phyloP scores from a whole-genome alignment of 805 yeast species.

The Zygosaccharomyces lentus region DNA sequence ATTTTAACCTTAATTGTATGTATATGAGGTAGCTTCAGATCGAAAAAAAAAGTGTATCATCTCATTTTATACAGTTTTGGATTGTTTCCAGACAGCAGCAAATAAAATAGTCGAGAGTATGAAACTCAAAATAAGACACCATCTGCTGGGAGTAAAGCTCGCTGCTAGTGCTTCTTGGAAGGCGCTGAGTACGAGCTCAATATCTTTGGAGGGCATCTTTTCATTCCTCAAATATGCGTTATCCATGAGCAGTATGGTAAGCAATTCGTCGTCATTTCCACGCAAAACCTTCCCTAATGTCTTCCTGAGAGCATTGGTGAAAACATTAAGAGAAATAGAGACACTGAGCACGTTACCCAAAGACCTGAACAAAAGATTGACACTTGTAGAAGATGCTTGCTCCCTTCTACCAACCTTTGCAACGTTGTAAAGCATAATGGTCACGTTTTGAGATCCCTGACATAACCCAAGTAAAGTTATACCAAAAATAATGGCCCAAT shows the following conservation, averaged over 20 bases:
- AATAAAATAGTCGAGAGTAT: slow-evolving; percentile 4
- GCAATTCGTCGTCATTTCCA: slow-evolving; percentile 7
- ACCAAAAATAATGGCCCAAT: slow-evolving; percentile 26
- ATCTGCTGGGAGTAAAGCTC: slow-evolving; percentile 9
- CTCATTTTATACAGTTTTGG: background rate
- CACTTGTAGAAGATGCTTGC: slow-evolving; percentile 46
- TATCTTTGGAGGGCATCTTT: slow-evolving; percentile 2
- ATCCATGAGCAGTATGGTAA: slow-evolving; percentile 7
- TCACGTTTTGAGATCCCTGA: slow-evolving; percentile 41
- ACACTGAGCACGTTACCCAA: slow-evolving; percentile 44
- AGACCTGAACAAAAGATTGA: slow-evolving; percentile 42
- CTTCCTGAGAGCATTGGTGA: slow-evolving; percentile 7
- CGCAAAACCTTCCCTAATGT: slow-evolving; percentile 1
- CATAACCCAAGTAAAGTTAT: slow-evolving; percentile 37
- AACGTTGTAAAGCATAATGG: slow-evolving; percentile 38
- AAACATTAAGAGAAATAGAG: slow-evolving; percentile 28
- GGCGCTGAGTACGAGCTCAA: slow-evolving; percentile 3
- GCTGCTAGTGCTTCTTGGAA: slow-evolving; percentile 7
- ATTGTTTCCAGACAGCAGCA: slow-evolving; percentile 1
- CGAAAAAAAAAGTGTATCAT: slow-evolving; percentile 1
- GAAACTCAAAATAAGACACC: slow-evolving; percentile 7
- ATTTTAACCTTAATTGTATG: too few relatives aligned
- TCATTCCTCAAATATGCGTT: slow-evolving; percentile 8
- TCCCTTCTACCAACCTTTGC: slow-evolving; percentile 40
- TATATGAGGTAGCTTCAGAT: slow-evolving; percentile 8